Base-by-base conservation (phyloP, 2,329 filamentous ascomycete species). In the Plenodomus biglobosus region DNA sequence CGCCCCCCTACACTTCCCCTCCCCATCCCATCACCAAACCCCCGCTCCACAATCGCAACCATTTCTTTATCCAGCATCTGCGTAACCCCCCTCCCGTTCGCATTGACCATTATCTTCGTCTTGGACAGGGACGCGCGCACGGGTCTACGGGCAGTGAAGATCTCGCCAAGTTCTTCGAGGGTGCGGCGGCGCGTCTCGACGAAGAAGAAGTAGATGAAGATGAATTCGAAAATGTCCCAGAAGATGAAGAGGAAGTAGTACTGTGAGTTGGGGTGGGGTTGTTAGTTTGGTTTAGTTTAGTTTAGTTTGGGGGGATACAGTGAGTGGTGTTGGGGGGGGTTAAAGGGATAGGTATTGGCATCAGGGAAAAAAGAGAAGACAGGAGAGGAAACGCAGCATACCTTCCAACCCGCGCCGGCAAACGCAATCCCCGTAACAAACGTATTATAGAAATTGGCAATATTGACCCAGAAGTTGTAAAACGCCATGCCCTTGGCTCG, bases 401-500 rank as follows among this genome's bases (percentile, higher is more conserved):
- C 59, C 57, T 71, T 73, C 71, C 71, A 73, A 1, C 69, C 67
- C 2, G 67, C 68, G 3, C 61, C 57, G 2, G 65, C 55, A 52
- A 73, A 71, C 2, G 70, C 71, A 47, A 73, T 73, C 3, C 73
- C 73, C 50, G 61, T 75, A 0, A 75, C 75, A 52, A 76, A 78
- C 0, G 73, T 76, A 48, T 77, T 77, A 53, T 75, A 75, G 47
- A 77, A 75, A 17, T 66, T 64, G 4, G 74, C 73, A 44, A 76
- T 63, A 42, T 77, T 77, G 43, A 75, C 73, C 59, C 72, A 73
- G 47, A 78, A 70, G 39, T 76, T 76, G 53, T 76, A 76, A 53
- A 77, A 71, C 6, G 73, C 75, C 70, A 78, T 77, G 2, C 77
- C 76, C 54, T 79, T 79, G 2, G 76, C 76, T 15, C 77, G 67